Base-by-base conservation (phyloP, 2,329 filamentous ascomycete genomes). In the Rachicladosporium sp. region DNA sequence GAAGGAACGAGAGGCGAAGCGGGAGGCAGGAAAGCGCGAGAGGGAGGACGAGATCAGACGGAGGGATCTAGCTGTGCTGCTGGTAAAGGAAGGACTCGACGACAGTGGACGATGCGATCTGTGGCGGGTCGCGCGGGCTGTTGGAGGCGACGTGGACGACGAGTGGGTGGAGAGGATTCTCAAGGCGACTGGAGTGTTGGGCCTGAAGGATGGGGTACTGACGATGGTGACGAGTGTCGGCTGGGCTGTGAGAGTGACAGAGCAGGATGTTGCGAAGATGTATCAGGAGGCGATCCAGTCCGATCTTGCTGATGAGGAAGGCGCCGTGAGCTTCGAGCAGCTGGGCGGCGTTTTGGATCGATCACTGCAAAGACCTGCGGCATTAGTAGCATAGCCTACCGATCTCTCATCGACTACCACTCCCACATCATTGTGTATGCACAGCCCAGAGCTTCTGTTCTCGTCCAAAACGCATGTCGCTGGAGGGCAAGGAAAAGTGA, bases 111-210 rank as follows among this genome's bases (percentile, higher is more conserved):
- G 50, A 44, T 52, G 57, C 38, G 56, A 60, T 50, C 43, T 70
- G 38, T 58, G 54, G 13, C 60, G 62, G 23, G 58, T 68, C 19
- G 65, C 61, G 35, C 58, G 50, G 43, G 46, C 44, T 19, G 59
- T 69, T 37, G 65, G 61, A 1, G 64, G 59, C 15, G 60, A 63
- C 41, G 52, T 49, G n/a, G 53, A 58, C 45, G 53, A 50, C 32
- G 46, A 61, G 31, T 68, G 65, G 63, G 53, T 68, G 6, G 64
- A 67, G 50, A 54, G 55, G 36, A 47, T 69, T 36, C 48, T 69
- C 7, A 59, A 57, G 41, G 64, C 61, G 12, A 47, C 41, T 34
- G 65, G 66, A 1, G 15, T 67, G 29, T 34, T 51, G 29, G 64
- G 49, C 33, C 52, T 12, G 40, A 54, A 54, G 35, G 53, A 44